Evolutionary conservation across 805 yeast genomes (phyloP).

Genomic region (Saturnispora silvae): DNA sequence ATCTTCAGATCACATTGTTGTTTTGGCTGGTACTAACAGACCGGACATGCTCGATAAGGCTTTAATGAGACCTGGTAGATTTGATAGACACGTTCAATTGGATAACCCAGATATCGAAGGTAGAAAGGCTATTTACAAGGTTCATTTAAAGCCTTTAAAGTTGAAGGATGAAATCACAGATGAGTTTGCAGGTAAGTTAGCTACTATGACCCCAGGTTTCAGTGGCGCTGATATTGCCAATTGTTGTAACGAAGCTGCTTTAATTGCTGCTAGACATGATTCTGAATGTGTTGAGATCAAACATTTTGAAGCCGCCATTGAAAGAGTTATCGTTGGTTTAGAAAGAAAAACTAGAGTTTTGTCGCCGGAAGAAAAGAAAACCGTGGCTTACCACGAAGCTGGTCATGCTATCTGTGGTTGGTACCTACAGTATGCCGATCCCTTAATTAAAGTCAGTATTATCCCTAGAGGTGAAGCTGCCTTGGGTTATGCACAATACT

Average conservation of each 20-base stretch:
- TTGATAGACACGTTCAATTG: conserved; percentile 84
- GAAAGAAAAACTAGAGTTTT: conserved; percentile 82
- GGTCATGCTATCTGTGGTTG: conserved; percentile 99
- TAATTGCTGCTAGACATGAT: conserved; percentile 85
- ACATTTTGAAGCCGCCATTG: conserved; percentile 94
- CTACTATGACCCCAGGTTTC: conserved; percentile 96
- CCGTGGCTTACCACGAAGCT: conserved; percentile 97
- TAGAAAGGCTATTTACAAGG: conserved; percentile 82
- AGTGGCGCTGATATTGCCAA: conserved; percentile 98
- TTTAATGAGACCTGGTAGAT: conserved; percentile 92
- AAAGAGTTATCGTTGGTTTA: conserved; percentile 92
- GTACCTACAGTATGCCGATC: conserved; percentile 86
- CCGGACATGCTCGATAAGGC: conserved; percentile 92
- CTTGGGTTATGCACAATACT: conserved; percentile 92
- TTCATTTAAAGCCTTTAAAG: conserved; percentile 68
- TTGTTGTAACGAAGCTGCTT: conserved; percentile 93
- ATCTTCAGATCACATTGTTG: conserved; percentile 86
- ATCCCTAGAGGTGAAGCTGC: conserved; percentile 97
- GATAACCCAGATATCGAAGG: conserved; percentile 95
- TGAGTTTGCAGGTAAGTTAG: conserved; percentile 71
- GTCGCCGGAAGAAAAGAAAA: conserved; percentile 74
- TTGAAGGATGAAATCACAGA: conserved; percentile 38
- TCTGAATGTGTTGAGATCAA: conserved; percentile 56
- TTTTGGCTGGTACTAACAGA: conserved; percentile 94
- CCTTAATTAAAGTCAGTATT: conserved; percentile 87